Base-by-base conservation (phyloP, 768 basidiomycete species). In the Boletus sp. region DNA sequence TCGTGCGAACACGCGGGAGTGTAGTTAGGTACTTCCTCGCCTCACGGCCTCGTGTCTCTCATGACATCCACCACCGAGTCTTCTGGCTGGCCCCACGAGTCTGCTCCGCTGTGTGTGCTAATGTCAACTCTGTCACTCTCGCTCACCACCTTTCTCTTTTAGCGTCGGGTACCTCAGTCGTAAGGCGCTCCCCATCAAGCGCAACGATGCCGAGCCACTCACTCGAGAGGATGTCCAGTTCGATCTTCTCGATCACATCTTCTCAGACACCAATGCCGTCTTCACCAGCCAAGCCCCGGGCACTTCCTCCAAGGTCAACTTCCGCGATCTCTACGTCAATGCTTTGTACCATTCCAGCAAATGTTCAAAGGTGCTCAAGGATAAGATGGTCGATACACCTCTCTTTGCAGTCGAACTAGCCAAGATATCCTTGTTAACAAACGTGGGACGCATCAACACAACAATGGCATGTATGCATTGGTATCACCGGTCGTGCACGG, bases 371-470 rank as follows among this genome's bases (percentile, higher is more conserved):
- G 87, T 89, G 39, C 79, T 93, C 69, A 87, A 89, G 70, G 87
- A 90, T 67, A 93, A 93, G 72, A 90, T 95, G 85, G 72, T 84
- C 47, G 88, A 92, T 51, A 87, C 82, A 1, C 88, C 88, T 14
- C 82, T 82, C 7, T 92, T 90, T 68, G 85, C 84, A 6, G 73
- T 84, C 59, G 90, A 90, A 70, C 81, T 92, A 49, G 87, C 86
- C 48, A 92, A 93, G 73, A 83, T 94, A 35, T 85, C 88, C 27
- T 77, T 94, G 33, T 76, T 94, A 50, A 90, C 91, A 48, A 96
- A 96, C 65, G 88, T 93, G 44, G 93, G 93, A 25, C 78, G 91
- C 58, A 90, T 95, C 72, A 95, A 94, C 66, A 95, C 93, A 37
- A 94, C 93, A 32, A 86, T 93, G 83, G 91, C 91, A 48, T 87